Evolutionary conservation across 2,329 filamentous ascomycete species (phyloP), one percentile per base, ranked within the genome.

Genomic region (Epichloe brachyelytri): DNA sequence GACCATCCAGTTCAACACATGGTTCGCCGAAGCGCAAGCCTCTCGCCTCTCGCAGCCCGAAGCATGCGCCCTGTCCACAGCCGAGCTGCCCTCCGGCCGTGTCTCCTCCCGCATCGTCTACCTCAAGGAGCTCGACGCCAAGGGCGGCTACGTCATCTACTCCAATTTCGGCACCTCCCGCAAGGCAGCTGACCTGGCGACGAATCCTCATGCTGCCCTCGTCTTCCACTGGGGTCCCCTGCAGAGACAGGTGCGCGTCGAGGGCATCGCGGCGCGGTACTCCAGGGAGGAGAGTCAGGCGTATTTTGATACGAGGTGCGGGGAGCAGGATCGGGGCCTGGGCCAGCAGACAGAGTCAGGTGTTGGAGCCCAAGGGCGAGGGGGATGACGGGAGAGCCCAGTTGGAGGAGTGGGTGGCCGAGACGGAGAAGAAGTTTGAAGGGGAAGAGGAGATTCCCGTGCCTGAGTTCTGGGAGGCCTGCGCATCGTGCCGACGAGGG

Each of bases 381-480:
- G 71, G 63, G 2, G 80, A 85, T 51, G 83, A 87, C 58, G 86
- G 85, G 4, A 75, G 91, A 46, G 78, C 76, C 55, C 75, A 87
- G 69, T 69, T 98, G 53, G 88, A 95, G 62, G 70, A 73, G 37
- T 83, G 84, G 74, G 89, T 97, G 0, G 74, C 73, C 56, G 88
- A 95, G 61, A 77, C 83, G 37, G 86, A 95, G 71, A 71, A 77
- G 65, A 76, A 72, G 58, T 98, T 95, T 64, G 77, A 83, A 41
- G 86, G 81, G 2, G 62, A 78, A 56, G 86, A 95, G 30, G 70
- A 86, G 51, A 95, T 98, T 57, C 90, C 90, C 1, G 82, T 96
- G 47, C 93, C 93, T 4, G 83, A 86, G 10, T 96, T 95, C 65
- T 98, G 93, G 93, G 93, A 33, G 93, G 93, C 0, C 65, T 96